Evolutionary conservation across 129 eudicot species (phyloP).

Genomic region (Silybum marianum): DNA sequence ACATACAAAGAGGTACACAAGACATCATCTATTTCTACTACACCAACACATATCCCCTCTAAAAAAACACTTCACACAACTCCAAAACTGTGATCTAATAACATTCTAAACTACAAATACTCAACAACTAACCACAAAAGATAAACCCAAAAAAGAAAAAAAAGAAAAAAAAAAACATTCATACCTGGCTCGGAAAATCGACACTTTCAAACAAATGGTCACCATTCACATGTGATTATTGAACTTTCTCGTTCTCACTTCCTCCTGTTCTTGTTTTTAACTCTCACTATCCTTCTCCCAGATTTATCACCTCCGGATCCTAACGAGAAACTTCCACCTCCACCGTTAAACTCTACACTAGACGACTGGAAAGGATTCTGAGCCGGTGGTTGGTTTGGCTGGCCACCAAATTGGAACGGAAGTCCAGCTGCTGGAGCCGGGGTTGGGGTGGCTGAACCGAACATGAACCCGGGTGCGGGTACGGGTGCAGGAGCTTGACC

Average conservation of each 20-base stretch:
- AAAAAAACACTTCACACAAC: conserved; percentile 25
- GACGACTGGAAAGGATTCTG: conserved; percentile 78
- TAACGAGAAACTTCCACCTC: conserved; percentile 87
- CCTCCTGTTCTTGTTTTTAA: conserved; percentile 50
- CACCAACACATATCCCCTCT: conserved; percentile 20
- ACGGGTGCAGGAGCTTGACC: conserved; percentile 48
- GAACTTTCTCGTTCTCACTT: conserved; percentile 42
- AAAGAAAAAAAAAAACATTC: background rate
- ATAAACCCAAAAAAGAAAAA: background rate
- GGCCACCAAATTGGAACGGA: conserved; percentile 80
- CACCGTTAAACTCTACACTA: conserved; percentile 66
- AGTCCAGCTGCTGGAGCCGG: conserved; percentile 23
- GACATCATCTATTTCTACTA: background rate
- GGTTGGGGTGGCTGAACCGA: conserved; percentile 53
- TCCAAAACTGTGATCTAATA: conserved; percentile 43
- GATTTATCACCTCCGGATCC: conserved; percentile 84
- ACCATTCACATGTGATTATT: background rate
- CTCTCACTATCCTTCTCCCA: conserved; percentile 50
- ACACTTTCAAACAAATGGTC: background rate
- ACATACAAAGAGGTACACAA: conserved; percentile 19
- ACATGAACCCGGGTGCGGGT: conserved; percentile 51
- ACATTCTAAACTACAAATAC: conserved; percentile 37
- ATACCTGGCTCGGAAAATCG: background rate
- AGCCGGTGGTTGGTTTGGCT: conserved; percentile 44
- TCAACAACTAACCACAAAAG: conserved; percentile 22